A percentile compares a stretch with the other conserved stretches of the same genome.
These are phyloP conservation scores for Bryum argenteum DNA, from an alignment of 225 moss, liverwort and hornwort species.

Conservation along the genomic window DNA sequence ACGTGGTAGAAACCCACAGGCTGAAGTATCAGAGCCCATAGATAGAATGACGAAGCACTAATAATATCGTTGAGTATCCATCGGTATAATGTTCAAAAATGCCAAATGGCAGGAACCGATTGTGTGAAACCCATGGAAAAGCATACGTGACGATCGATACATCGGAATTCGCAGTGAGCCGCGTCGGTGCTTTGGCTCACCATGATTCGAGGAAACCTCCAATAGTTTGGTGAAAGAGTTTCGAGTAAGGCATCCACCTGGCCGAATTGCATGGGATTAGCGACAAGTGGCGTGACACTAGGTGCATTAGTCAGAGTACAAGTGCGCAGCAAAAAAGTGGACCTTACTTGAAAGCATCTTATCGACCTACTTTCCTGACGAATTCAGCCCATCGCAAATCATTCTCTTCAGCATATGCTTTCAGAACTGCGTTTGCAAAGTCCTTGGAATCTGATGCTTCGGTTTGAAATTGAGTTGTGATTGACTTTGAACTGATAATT, in stretches of 20 bases:
- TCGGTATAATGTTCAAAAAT: too few relatives aligned
- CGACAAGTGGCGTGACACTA: conserved; percentile 21
- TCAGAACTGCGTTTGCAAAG: background rate
- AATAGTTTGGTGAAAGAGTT: too few relatives aligned
- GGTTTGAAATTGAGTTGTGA: too few relatives aligned
- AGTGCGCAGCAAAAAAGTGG: background rate
- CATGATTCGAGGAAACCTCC: background rate
- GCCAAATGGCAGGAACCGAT: too few relatives aligned
- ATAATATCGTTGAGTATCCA: conserved; percentile 17
- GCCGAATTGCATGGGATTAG: background rate
- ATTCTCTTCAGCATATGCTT: background rate
- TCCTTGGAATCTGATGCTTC: too few relatives aligned
- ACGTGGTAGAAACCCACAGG: conserved; percentile 9
- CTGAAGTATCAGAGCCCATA: background rate
- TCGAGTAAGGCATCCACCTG: conserved; percentile 20
- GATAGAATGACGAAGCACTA: background rate
- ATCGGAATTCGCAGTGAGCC: too few relatives aligned
- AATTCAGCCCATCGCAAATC: background rate
- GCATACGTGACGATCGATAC: too few relatives aligned
- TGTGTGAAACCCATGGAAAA: too few relatives aligned
- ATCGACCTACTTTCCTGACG: background rate
- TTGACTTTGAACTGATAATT: too few relatives aligned
- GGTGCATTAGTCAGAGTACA: background rate
- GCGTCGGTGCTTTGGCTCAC: too few relatives aligned
- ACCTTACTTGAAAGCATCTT: conserved; percentile 24